A percentile compares a stretch with the other conserved stretches of the same genome.
Evolutionary conservation across 768 basidiomycete species (phyloP).

Genomic region (Lactifluus subvellereus): DNA sequence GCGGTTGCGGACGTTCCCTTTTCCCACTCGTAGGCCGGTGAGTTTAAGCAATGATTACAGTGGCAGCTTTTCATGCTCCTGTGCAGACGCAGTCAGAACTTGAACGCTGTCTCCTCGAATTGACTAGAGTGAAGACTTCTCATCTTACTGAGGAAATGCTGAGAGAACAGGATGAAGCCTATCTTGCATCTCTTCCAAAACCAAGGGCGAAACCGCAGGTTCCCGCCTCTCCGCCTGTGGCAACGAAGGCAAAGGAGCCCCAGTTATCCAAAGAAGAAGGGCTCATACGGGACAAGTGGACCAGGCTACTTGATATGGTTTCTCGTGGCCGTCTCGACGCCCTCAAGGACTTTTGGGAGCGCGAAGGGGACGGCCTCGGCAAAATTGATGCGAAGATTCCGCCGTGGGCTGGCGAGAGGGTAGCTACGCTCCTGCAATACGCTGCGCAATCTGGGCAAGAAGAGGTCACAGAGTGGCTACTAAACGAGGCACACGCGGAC

Average conservation of each 20-base stretch:
- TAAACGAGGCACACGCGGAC: constrained; percentile 72
- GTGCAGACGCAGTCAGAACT: constrained; percentile 86
- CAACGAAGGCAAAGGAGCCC: constrained; percentile 41
- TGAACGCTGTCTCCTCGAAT: constrained; percentile 75
- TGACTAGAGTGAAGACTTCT: constrained; percentile 78
- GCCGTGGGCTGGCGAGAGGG: constrained; percentile 58
- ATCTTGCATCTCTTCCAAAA: constrained; percentile 83
- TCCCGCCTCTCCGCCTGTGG: constrained; percentile 35
- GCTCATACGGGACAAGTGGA: constrained; percentile 70
- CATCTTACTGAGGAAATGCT: constrained; percentile 84
- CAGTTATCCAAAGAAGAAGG: constrained; percentile 82
- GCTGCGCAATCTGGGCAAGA: constrained; percentile 71
- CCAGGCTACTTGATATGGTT: constrained; percentile 83
- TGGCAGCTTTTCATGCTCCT: background rate
- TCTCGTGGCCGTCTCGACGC: constrained; percentile 80
- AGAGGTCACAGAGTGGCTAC: constrained; percentile 65
- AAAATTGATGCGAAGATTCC: constrained; percentile 61
- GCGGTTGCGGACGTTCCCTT: constrained; percentile 85
- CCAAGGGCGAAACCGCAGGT: constrained; percentile 51
- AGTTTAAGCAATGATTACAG: constrained; percentile 29
- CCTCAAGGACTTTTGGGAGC: constrained; percentile 73
- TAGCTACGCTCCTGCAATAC: constrained; percentile 69
- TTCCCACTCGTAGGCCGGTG: constrained; percentile 93
- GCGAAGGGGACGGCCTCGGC: constrained; percentile 54
- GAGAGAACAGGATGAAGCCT: constrained; percentile 80